Percentiles rank a stretch among this genome's conserved stretches.
phyloP scores from a whole-genome alignment of 805 yeast genomes.

The Kodamaea hsintzibuensis region DNA sequence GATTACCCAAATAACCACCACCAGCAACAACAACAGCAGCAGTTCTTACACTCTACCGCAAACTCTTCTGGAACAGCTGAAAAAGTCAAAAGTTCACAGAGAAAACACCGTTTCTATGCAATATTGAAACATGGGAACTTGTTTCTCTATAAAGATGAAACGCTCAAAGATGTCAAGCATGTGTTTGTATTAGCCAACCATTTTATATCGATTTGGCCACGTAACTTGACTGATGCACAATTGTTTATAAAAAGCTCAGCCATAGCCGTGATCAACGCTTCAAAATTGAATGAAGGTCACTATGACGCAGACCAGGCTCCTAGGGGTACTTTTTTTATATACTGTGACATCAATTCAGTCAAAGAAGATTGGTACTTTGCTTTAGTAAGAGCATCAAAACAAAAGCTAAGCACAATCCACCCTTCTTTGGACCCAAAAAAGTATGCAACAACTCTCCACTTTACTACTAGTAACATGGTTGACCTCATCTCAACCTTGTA shows the following conservation, averaged over 20 bases:
- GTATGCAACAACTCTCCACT: slow-evolving; percentile 73
- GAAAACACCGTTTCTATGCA: slow-evolving; percentile 65
- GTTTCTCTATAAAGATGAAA: slow-evolving; percentile 76
- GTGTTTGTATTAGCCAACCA: slow-evolving; percentile 75
- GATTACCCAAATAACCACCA: background rate
- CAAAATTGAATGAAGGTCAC: slow-evolving; percentile 7
- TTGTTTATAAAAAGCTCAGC: slow-evolving; percentile 80
- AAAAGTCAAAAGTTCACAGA: slow-evolving; percentile 25
- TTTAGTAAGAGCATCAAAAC: slow-evolving; percentile 65
- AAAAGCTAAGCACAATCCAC: slow-evolving; percentile 12
- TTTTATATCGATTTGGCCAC: slow-evolving; percentile 84
- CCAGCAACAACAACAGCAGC: slow-evolving; percentile 8
- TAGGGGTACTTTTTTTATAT: slow-evolving; percentile 54
- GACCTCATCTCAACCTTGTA: slow-evolving; percentile 74
- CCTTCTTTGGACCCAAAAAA: slow-evolving; percentile 45
- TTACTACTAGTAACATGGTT: slow-evolving; percentile 68
- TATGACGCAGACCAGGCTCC: slow-evolving; percentile 28
- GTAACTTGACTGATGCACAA: slow-evolving; percentile 68
- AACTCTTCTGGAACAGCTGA: slow-evolving; percentile 4
- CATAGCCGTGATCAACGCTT: slow-evolving; percentile 60
- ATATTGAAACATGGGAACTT: slow-evolving; percentile 84
- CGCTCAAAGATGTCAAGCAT: slow-evolving; percentile 64
- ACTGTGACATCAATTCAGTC: slow-evolving; percentile 73
- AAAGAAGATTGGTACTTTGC: slow-evolving; percentile 95
- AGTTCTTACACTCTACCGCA: background rate